Base-by-base conservation (phyloP, 371 early-diverging fungal species). In the Mucor circinelloides region DNA sequence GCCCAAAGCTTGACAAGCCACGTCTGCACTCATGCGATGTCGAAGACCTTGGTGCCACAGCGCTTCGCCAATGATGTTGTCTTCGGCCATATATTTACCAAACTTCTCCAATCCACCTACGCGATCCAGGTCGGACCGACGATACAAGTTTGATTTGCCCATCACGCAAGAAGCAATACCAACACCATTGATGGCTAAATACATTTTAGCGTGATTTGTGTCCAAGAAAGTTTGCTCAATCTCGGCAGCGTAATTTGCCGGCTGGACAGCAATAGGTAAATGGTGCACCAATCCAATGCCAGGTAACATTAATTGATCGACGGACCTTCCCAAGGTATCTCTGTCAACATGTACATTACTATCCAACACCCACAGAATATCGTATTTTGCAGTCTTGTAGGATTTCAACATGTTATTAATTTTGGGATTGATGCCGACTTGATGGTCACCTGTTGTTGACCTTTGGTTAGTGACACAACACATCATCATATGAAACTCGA, bases 261-360 rank as follows among this genome's bases (percentile, higher is more conserved):
- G 90, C 17, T 85, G 74, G 34, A 90, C 84, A 44, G 93, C 96
- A 59, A 93, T 85, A 0, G 95, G 94, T 15, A 95, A 72, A 71
- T 98, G 99, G 78, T 97, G 99, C 13, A 97, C 94, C 6, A 97
- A 85, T 3, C 97, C 99, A 30, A 97, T 90, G 15, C 86, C 85
- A n/a, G 92, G 93, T 46, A 85, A 69, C 61, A 74, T 66, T 55
- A 93, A 76, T 68, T 88, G 75, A 58, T 87, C 90, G 8, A 97
- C 92, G 0, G 96, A 92, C 17, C 95, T 85, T 12, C 88, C 87
- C 59, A 97, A 83, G 0, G 91, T 89, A 25, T 92, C 90, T 21
- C 84, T 81, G 48, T 92, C 88, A 6, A 93, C 89, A 63, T 81
- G 87, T 1, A 97, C 90, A 79, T 97, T 97, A 12, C 93, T 92